Evolutionary conservation across 768 basidiomycete species (phyloP), one percentile per base, ranked within the genome.

Genomic region (Rhizopogon rudus): DNA sequence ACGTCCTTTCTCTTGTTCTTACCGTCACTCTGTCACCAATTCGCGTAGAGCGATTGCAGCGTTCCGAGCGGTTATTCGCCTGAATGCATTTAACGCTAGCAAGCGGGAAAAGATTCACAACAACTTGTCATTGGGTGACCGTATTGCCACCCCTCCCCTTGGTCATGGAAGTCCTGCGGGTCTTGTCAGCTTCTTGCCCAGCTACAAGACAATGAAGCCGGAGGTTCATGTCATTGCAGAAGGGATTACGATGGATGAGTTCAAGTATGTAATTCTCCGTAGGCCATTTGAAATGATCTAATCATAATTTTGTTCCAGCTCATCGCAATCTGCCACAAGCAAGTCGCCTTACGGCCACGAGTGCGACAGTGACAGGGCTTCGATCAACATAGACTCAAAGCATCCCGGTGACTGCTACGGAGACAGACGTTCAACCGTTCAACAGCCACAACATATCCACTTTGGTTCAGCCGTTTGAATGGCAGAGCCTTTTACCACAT

Each of bases 31-130:
- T 45, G 37, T 37, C 37, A 20, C 48, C 51, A 43, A 28, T 53
- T 28, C 10, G 7, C n/a, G 7, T 54, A 70, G 67, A 13, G 55
- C 81, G 7, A 83, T 85, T 51, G 83, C 85, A 20, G 82, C 87
- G 29, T 84, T 84, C 65, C 80, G 87, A 43, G 80, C 83, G 29
- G 86, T 88, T 44, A 84, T 86, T 65, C 77, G 84, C 56, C 73
- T 88, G 22, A 76, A 81, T 39, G 82, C 84, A 51, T 84, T 81
- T 60, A 78, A 71, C 59, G 42, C 70, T 62, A 53, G 46, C 46
- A 22, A 22, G 14, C 8, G 37, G 20, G 31, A 39, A 6, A 37
- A 37, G 14, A 22, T 6, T 37, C 48, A 12, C 35, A 49, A 49
- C 16, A 49, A 63, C 50, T 49, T 25, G 35, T 10, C 22, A 5